These are phyloP conservation scores for Tolypocladium guangdongense DNA, from an alignment of 2,329 filamentous ascomycete species.

Conservation along the genomic window DNA sequence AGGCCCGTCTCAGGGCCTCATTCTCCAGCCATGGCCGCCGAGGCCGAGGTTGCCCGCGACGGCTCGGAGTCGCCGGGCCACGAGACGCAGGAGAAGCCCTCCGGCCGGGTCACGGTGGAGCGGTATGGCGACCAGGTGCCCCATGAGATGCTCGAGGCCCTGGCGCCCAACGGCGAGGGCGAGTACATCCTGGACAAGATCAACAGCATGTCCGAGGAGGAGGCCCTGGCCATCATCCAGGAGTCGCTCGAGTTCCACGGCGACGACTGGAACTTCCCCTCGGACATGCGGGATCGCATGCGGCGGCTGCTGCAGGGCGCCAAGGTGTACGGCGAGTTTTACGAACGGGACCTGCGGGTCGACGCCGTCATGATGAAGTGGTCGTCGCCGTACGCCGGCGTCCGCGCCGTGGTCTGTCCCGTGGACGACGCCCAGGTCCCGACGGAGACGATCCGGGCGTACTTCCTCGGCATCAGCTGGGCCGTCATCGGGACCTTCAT, in stretches of 20 bases:
- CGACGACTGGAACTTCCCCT: constrained; percentile 34
- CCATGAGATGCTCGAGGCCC: constrained; percentile 25
- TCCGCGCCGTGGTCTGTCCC: constrained; percentile 27
- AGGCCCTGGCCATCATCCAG: constrained; percentile 26
- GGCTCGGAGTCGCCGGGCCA: not conserved
- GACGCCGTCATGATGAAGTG: constrained; percentile 28
- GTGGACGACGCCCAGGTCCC: constrained; percentile 23
- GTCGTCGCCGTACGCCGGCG: constrained; percentile 31
- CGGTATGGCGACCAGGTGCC: constrained; percentile 24
- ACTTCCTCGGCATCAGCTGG: constrained; percentile 24
- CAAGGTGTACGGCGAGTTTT: constrained; percentile 28
- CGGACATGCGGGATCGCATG: constrained; percentile 31
- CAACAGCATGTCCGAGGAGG: constrained; percentile 30
- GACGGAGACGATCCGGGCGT: constrained; percentile 30
- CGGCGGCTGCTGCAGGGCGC: constrained; percentile 23
- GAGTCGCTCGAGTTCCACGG: constrained; percentile 27
- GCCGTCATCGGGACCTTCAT: constrained; percentile 17
- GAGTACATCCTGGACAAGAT: constrained; percentile 28
- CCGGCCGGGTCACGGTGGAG: not conserved
- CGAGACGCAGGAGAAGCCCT: constrained; percentile 1
- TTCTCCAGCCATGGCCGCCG: not conserved
- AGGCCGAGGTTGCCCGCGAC: not conserved
- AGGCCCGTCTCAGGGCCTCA: not conserved
- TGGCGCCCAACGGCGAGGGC: constrained; percentile 30
- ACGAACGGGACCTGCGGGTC: constrained; percentile 28